These are phyloP conservation scores for Kingdonia uniflora DNA, from an alignment of 164 flowering plant species.

Conservation along the genomic window DNA sequence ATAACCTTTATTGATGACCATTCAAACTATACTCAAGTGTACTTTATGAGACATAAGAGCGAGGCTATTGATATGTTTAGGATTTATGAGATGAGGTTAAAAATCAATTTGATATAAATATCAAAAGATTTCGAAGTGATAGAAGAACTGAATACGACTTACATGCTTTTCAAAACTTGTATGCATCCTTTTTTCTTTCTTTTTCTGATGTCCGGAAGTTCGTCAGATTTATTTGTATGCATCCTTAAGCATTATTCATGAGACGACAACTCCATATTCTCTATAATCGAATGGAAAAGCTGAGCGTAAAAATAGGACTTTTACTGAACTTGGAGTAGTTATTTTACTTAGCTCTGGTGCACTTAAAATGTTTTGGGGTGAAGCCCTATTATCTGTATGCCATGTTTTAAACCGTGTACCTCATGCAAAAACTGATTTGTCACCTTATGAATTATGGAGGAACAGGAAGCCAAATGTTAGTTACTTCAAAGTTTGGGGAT, in stretches of 20 bases:
- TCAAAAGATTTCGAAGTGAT: too few relatives aligned
- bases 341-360: not conserved
- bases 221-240: too few relatives aligned
- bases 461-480: not conserved
- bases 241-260: too few relatives aligned
- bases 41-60: constrained; percentile 4
- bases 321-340: not conserved
- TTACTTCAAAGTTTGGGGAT: constrained; percentile 2
- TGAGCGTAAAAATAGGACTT: too few relatives aligned
- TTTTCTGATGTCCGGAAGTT: too few relatives aligned
- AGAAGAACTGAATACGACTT: too few relatives aligned
- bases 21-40: constrained; percentile 4
- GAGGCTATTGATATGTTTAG: constrained; percentile 5
- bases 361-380: not conserved
- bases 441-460: constrained; percentile 3
- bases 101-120: constrained; percentile 1
- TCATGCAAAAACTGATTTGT: not conserved
- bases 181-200: too few relatives aligned
- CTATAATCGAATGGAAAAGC: too few relatives aligned
- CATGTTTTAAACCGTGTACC: not conserved
- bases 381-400: not conserved
- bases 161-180: too few relatives aligned
- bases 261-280: too few relatives aligned
- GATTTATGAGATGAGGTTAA: not conserved
- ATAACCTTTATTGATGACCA: constrained; percentile 9